These are phyloP conservation scores for Talaromyces trachyspermus DNA, from an alignment of 495 filamentous ascomycete species.

Conservation along the genomic window DNA sequence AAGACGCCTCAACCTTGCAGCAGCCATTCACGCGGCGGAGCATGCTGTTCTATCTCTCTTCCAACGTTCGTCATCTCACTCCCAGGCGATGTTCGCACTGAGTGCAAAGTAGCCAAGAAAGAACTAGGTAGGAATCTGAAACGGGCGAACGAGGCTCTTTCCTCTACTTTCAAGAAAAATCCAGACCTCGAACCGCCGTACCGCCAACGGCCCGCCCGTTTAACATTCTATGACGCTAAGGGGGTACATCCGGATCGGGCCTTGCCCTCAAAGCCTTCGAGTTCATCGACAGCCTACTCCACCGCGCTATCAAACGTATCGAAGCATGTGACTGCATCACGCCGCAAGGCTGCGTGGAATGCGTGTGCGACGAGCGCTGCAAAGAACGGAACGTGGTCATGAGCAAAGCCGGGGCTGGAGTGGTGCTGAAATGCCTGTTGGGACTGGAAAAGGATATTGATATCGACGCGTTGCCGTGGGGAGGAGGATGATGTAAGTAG, in stretches of 20 bases:
- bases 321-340: conserved; percentile 57
- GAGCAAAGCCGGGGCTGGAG: conserved; percentile 80
- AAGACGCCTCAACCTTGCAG: conserved; percentile 71
- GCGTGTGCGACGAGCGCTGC: conserved; percentile 77
- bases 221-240: conserved; percentile 97
- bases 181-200: conserved; percentile 32
- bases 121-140: conserved; percentile 37
- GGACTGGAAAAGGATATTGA: conserved; percentile 69
- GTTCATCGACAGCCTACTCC: conserved; percentile 71
- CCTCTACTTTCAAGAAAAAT: conserved; percentile 4
- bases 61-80: conserved; percentile 84
- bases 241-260: conserved; percentile 72
- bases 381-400: conserved; percentile 86
- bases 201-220: conserved; percentile 77
- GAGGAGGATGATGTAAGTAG: conserved; percentile 41
- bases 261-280: conserved; percentile 91
- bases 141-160: conserved; percentile 16
- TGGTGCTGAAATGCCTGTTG: conserved; percentile 70
- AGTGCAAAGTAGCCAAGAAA: conserved; percentile 85
- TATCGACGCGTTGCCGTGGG: conserved; percentile 70
- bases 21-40: conserved; percentile 88
- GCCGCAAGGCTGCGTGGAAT: conserved; percentile 76
- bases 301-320: conserved; percentile 72
- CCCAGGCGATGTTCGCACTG: conserved; percentile 83
- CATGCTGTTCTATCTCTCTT: conserved; percentile 82